A percentile compares a stretch with the other conserved stretches of the same genome.
Evolutionary conservation across 2,329 filamentous ascomycete genomes (phyloP).

Genomic region (Trichoderma atroviride): DNA sequence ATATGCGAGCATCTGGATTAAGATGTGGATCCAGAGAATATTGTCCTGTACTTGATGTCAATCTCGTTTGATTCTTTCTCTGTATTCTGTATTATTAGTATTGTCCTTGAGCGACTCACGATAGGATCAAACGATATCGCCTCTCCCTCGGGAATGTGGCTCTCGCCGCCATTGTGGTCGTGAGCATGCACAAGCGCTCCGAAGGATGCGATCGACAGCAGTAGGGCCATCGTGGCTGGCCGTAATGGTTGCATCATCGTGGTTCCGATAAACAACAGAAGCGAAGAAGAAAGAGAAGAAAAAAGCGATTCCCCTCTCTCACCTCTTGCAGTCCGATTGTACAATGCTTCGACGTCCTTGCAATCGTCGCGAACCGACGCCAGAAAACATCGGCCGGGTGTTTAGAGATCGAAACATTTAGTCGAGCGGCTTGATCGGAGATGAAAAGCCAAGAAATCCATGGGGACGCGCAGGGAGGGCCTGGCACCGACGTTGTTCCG

Average conservation of each 20-base stretch:
- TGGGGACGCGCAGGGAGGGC: slow-evolving; percentile 5
- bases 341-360: neutral
- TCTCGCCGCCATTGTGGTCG: slow-evolving; percentile 51
- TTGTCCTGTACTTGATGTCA: slow-evolving; percentile 62
- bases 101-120: slow-evolving; percentile 49
- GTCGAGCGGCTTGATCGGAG: slow-evolving; percentile 25
- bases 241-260: slow-evolving; percentile 26
- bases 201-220: slow-evolving; percentile 34
- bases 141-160: slow-evolving; percentile 68
- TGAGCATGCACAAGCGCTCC: slow-evolving; percentile 43
- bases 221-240: slow-evolving; percentile 23
- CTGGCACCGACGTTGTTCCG: slow-evolving; percentile 26
- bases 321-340: neutral
- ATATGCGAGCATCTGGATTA: slow-evolving; percentile 83
- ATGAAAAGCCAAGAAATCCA: slow-evolving; percentile 24
- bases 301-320: neutral
- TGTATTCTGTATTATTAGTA: neutral
- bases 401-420: slow-evolving; percentile 14
- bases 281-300: slow-evolving; percentile 5
- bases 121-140: slow-evolving; percentile 73
- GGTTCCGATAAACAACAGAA: neutral
- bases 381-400: slow-evolving; percentile 15
- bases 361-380: slow-evolving; percentile 11
- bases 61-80: slow-evolving; percentile 15
- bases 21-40: slow-evolving; percentile 91